Evolutionary conservation across 805 yeast genomes (phyloP).

Genomic region (Pichia occidentalis): DNA sequence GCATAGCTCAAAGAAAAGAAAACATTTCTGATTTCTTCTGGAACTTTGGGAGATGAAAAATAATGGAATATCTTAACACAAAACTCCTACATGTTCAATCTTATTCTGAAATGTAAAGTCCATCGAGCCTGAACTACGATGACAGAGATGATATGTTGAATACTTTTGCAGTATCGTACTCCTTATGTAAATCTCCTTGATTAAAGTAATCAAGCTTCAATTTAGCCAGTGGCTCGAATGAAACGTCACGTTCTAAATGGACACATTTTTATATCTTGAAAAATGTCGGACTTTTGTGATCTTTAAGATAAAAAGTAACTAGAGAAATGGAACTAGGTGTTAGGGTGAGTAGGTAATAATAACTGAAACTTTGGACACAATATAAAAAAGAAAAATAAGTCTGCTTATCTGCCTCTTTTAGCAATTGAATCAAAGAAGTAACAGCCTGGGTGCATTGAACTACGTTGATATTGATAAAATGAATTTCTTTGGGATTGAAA

Average conservation of each 20-base stretch:
- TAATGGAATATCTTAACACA: too few species aligned
- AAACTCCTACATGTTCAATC: too few species aligned
- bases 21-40: constrained; percentile 6
- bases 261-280: too few species aligned
- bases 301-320: too few species aligned
- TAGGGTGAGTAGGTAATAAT: too few species aligned
- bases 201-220: not conserved
- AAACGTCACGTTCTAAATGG: constrained; percentile 9
- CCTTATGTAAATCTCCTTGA: constrained; percentile 7
- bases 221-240: too few species aligned
- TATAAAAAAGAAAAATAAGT: not conserved
- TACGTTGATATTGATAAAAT: too few species aligned
- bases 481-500: too few species aligned
- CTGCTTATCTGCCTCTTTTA: too few species aligned
- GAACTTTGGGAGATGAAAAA: too few species aligned
- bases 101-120: not conserved
- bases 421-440: constrained; percentile 1
- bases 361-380: constrained; percentile 7
- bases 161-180: not conserved
- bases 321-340: constrained; percentile 2
- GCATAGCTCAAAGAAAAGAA: constrained; percentile 1
- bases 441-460: constrained; percentile 12
- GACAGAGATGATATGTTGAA: constrained; percentile 4
- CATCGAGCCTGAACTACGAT: constrained; percentile 12
- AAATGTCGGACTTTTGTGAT: too few species aligned